phyloP scores from a whole-genome alignment of 208 protist genomes.

The Cochliopodium minus region DNA sequence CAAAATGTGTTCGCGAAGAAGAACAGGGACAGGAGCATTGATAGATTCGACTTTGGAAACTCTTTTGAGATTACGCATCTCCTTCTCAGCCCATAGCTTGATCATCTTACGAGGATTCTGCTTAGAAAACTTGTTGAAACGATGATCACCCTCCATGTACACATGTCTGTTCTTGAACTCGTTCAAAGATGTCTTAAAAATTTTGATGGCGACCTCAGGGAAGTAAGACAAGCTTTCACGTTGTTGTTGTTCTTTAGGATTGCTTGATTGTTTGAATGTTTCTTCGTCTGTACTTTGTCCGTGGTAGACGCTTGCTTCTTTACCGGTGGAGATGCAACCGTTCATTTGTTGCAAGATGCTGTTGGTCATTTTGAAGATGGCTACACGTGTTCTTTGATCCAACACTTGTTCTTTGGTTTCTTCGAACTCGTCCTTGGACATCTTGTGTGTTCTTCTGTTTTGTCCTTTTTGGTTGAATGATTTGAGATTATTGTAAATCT shows the following conservation, averaged over 20 bases:
- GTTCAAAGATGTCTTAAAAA: not conserved
- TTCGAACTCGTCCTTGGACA: too few species aligned
- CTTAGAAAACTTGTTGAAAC: not conserved
- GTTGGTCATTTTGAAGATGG: not conserved
- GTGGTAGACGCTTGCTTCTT: not conserved
- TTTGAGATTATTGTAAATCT: too few species aligned
- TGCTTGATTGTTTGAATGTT: not conserved
- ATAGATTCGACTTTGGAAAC: not conserved
- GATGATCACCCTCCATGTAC: not conserved
- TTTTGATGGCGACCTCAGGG: not conserved
- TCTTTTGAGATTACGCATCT: not conserved
- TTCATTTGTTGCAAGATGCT: not conserved
- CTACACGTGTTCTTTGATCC: not conserved
- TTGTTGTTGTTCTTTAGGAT: not conserved
- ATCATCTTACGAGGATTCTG: not conserved
- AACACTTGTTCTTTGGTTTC: too few species aligned
- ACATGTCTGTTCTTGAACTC: not conserved
- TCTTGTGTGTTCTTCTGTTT: too few species aligned
- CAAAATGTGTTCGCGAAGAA: not conserved
- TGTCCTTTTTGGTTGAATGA: too few species aligned
- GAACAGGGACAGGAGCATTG: not conserved
- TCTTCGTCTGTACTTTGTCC: not conserved
- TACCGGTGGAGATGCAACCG: not conserved
- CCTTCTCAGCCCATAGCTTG: not conserved
- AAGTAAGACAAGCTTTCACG: too few species aligned